phyloP scores from a whole-genome alignment of 306 rosid genomes.

The Trifolium pratense region DNA sequence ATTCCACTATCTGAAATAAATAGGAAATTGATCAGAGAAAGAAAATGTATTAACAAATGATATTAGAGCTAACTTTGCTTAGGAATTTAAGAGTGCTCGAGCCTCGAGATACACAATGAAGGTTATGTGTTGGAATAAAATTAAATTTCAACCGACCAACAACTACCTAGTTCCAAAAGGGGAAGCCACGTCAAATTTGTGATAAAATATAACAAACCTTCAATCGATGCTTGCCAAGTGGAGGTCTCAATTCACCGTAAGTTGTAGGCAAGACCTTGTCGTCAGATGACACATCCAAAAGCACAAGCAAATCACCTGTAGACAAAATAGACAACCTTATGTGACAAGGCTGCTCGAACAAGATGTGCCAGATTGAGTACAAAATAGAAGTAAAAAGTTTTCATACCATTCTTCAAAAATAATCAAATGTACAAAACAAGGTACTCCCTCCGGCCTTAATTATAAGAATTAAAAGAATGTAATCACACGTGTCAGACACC shows the following conservation, averaged over 20 bases:
- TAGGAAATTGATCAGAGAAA: constrained; percentile 26
- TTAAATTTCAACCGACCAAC: constrained; percentile 20
- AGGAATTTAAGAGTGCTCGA: background rate
- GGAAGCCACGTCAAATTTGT: constrained; percentile 25
- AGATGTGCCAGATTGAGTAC: constrained; percentile 21
- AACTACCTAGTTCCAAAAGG: background rate
- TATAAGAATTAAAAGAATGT: too few relatives aligned
- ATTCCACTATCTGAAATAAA: constrained; percentile 83
- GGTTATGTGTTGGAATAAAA: constrained; percentile 7
- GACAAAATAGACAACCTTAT: constrained; percentile 30
- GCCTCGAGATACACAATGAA: background rate
- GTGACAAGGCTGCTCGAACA: constrained; percentile 33
- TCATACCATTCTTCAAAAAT: constrained; percentile 6
- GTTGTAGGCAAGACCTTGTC: constrained; percentile 79
- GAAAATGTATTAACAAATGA: constrained; percentile 19
- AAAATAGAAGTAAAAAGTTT: background rate
- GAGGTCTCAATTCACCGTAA: constrained; percentile 94
- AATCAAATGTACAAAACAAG: background rate
- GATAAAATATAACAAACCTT: constrained; percentile 62
- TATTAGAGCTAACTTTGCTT: background rate
- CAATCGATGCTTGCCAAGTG: constrained; percentile 94
- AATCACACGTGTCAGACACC: too few relatives aligned
- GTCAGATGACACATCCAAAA: constrained; percentile 76
- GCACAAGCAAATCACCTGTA: constrained; percentile 80
- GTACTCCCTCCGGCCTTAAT: too few relatives aligned